phyloP scores from a whole-genome alignment of 75 land plant genomes.

The Pinus tabuliformis region DNA sequence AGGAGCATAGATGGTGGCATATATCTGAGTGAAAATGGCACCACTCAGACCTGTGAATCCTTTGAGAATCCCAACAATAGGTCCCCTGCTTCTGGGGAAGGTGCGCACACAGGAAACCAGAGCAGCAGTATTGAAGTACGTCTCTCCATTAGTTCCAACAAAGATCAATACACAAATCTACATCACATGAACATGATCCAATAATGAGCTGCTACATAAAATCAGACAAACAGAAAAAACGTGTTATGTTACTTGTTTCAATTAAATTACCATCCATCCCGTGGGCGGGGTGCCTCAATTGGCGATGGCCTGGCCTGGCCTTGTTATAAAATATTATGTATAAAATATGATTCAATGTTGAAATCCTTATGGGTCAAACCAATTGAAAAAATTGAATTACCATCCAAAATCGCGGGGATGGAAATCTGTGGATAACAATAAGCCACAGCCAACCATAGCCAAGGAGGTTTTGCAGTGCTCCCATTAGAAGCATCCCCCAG shows the following conservation, averaged over 20 bases:
- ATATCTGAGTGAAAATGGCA: slow-evolving; percentile 85
- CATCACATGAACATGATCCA: no score
- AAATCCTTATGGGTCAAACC: no score
- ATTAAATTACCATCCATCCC: no score
- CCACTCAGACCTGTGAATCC: slow-evolving; percentile 91
- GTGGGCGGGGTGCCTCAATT: no score
- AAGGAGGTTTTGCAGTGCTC: slow-evolving; percentile 68
- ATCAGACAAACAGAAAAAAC: no score
- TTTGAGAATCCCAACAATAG: slow-evolving; percentile 85
- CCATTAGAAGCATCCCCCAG: slow-evolving; percentile 72
- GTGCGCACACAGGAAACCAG: slow-evolving; percentile 87
- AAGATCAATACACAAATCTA: slow-evolving; percentile 79
- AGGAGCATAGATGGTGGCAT: slow-evolving; percentile 70
- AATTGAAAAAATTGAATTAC: slow-evolving; percentile 17
- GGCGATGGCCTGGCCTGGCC: no score
- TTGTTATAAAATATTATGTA: no score
- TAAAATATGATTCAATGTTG: no score
- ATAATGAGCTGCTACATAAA: no score
- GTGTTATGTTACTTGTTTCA: no score
- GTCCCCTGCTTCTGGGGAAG: slow-evolving; percentile 85
- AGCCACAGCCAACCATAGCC: slow-evolving; percentile 95
- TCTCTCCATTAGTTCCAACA: slow-evolving; percentile 89
- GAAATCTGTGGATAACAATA: slow-evolving; percentile 48
- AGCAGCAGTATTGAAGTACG: slow-evolving; percentile 90
- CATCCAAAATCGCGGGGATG: slow-evolving; percentile 65